Evolutionary conservation across 1,284 basidiomycete species (phyloP), one percentile per base, ranked within the genome.

Genomic region (Pseudozyma thailandica): DNA sequence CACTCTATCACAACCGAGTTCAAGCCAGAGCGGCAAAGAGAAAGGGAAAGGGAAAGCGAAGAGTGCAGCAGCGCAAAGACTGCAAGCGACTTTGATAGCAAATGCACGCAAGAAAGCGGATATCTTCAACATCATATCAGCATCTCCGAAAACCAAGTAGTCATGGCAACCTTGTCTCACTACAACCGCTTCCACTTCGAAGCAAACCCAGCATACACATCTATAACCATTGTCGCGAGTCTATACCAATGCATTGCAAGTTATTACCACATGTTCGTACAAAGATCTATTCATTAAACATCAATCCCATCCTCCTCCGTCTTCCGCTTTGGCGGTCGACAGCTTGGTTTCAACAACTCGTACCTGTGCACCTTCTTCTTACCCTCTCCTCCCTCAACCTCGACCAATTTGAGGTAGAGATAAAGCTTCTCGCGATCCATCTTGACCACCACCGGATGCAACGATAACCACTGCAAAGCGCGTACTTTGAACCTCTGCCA

Each of bases 381-480:
- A 2, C 13, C 37, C n/a, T 26, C 38, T n/a, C 26, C 45, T 16
- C 41, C 23, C 10, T 27, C 43, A 7, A 41, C 38, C 38, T 41
- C 39, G 18, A 61, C 55, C 7, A 76, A 47, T 37, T 61, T 49
- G 13, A 76, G 46, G 37, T 74, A 76, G 7, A 76, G 51, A 35
- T 64, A 76, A 28, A 76, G 43, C 45, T 64, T 58, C 35, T 74
- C 45, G 39, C 68, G 30, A 30, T 56, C 48, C 10, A 69, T 53
- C 41, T 73, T 61, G 28, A 69, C 47, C 45, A 53, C 57, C 26
- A 68, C 55, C 4, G 74, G 74, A 20, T 63, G 57, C 44, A 76
- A 42, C 30, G 57, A 58, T 35, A 76, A 46, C 71, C 71, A 74
- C 48, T 71, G 60, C 30, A 76, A 42, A 26, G 48, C 16, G 2